Base-by-base conservation (phyloP, 805 yeast genomes). In the Candida adriatica region DNA sequence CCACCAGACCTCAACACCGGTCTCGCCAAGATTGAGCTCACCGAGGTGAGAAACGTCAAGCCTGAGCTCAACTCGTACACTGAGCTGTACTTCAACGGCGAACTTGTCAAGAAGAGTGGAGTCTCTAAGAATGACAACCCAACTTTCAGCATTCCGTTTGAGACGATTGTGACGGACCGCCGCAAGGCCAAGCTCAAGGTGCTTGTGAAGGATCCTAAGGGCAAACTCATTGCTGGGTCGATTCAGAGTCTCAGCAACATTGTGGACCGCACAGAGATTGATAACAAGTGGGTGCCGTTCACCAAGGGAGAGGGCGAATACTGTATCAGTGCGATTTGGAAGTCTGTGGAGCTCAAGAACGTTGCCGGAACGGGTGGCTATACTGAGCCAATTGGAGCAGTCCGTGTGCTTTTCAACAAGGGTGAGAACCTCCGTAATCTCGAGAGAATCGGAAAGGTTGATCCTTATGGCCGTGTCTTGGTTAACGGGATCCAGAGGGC, bases 1-100 rank as follows among this genome's bases (percentile, higher is more conserved):
- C 83, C 94, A 27, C 95, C 95, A 27, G 96, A 86, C 43, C 73
- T 85, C 54, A 90, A 90, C 60, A 86, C 96, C 11, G 99, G 99
- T 68, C 78, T 94, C 46, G 75, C 80, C 14, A 69, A 77, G 48
- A 61, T 90, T 44, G 80, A 77, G 38, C 58, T 84, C 29, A 51
- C 63, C 18, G 82, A 75, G 44, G 79, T 82, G 16, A 74, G 85
- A 59, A 73, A 42, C 26, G 33, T 51, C 6, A 34, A 34, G 21
- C 35, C 39, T 10, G 74, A 75, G 35, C 62, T 70, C 6, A 59
- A 83, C 5, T 64, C 87, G 1, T 83, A 66, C 55, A 85, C 79
- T 22, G 95, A 88, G 50, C 46, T 90, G 28, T 73, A 67, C 48
- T 55, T 85, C 49, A 73, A 80, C 48, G 75, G 75, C 28, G 76